phyloP scores from a whole-genome alignment of 371 early-diverging fungal species.

The Saksenaea oblongispora region DNA sequence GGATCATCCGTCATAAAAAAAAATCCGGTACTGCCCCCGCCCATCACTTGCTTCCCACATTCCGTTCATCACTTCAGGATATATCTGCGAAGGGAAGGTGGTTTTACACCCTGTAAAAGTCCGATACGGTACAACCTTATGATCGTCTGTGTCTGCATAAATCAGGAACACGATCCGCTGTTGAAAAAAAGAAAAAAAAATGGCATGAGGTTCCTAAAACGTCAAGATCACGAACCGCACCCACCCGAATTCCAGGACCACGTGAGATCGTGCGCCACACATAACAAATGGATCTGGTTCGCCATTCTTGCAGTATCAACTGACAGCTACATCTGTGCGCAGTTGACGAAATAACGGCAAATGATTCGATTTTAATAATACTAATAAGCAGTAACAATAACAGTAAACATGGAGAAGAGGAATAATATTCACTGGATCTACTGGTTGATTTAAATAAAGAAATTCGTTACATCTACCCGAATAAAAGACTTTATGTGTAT shows the following conservation, averaged over 20 bases:
- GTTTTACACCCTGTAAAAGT: background rate
- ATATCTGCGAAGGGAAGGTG: background rate
- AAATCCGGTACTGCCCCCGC: background rate
- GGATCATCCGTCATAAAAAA: too few species aligned
- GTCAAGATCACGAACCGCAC: background rate
- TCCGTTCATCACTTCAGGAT: background rate
- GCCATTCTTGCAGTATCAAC: background rate
- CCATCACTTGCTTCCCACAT: background rate
- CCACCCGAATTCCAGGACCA: background rate
- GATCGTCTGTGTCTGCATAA: background rate
- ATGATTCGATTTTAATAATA: background rate
- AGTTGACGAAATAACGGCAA: background rate
- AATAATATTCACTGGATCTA: background rate
- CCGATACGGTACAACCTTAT: background rate
- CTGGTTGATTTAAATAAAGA: background rate
- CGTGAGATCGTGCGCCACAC: slow-evolving; percentile 1
- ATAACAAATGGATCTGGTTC: background rate
- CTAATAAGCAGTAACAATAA: background rate
- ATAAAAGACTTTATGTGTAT: background rate
- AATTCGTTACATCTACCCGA: background rate
- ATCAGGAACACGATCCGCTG: too few species aligned
- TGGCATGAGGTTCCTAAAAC: background rate
- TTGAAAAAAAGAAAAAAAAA: background rate
- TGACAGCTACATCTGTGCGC: background rate
- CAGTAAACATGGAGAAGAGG: background rate